phyloP scores from a whole-genome alignment of 768 basidiomycete species.

The Tylopilus felleus region DNA sequence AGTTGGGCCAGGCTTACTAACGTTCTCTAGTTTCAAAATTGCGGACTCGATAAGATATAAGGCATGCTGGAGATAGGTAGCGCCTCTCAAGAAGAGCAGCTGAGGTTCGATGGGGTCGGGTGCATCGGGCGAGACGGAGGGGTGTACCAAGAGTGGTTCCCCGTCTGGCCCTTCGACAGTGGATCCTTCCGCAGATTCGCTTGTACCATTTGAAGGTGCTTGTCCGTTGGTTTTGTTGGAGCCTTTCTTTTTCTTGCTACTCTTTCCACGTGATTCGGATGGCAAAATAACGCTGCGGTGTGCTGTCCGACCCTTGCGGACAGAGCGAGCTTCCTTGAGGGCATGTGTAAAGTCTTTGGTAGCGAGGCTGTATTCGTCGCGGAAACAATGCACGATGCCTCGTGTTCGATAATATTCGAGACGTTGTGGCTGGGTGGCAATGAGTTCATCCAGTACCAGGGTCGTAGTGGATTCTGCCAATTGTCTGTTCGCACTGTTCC shows the following conservation, averaged over 20 bases:
- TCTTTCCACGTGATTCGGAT: slow-evolving; percentile 38
- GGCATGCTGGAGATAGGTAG: slow-evolving; percentile 79
- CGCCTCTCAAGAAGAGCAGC: slow-evolving; percentile 77
- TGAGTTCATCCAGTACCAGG: slow-evolving; percentile 74
- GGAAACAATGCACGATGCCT: slow-evolving; percentile 88
- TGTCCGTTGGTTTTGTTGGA: slow-evolving; percentile 53
- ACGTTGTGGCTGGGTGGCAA: slow-evolving; percentile 65
- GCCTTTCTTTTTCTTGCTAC: slow-evolving; percentile 55
- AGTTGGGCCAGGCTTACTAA: slow-evolving; percentile 50
- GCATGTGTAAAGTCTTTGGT: slow-evolving; percentile 80
- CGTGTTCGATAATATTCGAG: slow-evolving; percentile 86
- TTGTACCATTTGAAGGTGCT: slow-evolving; percentile 66
- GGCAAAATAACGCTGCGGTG: slow-evolving; percentile 46
- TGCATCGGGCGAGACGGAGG: slow-evolving; percentile 70
- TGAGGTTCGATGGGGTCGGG: slow-evolving; percentile 88
- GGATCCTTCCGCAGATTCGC: slow-evolving; percentile 40
- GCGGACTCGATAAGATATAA: slow-evolving; percentile 70
- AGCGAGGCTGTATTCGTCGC: slow-evolving; percentile 74
- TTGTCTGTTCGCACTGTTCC: slow-evolving; percentile 50
- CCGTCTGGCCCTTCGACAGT: slow-evolving; percentile 46
- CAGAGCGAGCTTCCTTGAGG: slow-evolving; percentile 69
- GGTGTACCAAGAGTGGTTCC: slow-evolving; percentile 56
- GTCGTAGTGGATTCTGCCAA: slow-evolving; percentile 82
- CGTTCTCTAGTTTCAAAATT: slow-evolving; percentile 66
- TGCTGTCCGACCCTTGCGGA: slow-evolving; percentile 58